These are phyloP conservation scores for Amanita polypyramis DNA, from an alignment of 768 basidiomycete species.

Conservation along the genomic window DNA sequence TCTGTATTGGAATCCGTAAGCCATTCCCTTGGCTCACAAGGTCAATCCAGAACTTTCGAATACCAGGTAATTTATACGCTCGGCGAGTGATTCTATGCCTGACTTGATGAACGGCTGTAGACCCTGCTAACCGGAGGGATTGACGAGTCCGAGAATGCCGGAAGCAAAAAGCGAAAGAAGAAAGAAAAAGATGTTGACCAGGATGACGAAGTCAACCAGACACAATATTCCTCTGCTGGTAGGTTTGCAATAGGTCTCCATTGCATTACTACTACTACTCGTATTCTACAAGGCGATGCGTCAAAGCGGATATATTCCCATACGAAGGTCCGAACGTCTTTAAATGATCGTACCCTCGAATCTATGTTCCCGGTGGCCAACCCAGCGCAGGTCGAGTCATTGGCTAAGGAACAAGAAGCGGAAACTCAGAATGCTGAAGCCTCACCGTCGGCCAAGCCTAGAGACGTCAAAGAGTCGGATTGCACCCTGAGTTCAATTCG, in stretches of 20 bases:
- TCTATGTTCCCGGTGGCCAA: conserved; percentile 80
- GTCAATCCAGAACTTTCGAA: conserved; percentile 59
- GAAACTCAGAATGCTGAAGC: conserved; percentile 10
- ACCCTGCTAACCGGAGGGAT: conserved; percentile 50
- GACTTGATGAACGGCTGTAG: conserved; percentile 20
- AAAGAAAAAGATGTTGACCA: conserved; percentile 23
- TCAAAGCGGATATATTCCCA: conserved; percentile 59
- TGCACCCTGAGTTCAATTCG: conserved; percentile 71
- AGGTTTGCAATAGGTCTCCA: background rate
- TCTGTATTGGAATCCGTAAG: conserved; percentile 67
- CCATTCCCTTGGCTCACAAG: conserved; percentile 46
- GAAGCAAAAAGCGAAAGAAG: conserved; percentile 28
- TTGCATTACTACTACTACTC: background rate
- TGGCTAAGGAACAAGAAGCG: background rate
- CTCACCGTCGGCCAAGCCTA: conserved; percentile 21
- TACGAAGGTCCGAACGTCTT: conserved; percentile 86
- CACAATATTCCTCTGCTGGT: conserved; percentile 12
- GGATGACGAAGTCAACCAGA: conserved; percentile 17
- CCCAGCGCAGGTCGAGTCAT: conserved; percentile 26
- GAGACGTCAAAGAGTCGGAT: conserved; percentile 62
- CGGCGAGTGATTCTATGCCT: background rate
- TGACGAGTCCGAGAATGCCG: conserved; percentile 17
- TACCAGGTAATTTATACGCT: conserved; percentile 42
- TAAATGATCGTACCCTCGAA: conserved; percentile 83
- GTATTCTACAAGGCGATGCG: conserved; percentile 11